phyloP scores from a whole-genome alignment of 2,329 filamentous ascomycete species.

The Trichoderma oligosporum region DNA sequence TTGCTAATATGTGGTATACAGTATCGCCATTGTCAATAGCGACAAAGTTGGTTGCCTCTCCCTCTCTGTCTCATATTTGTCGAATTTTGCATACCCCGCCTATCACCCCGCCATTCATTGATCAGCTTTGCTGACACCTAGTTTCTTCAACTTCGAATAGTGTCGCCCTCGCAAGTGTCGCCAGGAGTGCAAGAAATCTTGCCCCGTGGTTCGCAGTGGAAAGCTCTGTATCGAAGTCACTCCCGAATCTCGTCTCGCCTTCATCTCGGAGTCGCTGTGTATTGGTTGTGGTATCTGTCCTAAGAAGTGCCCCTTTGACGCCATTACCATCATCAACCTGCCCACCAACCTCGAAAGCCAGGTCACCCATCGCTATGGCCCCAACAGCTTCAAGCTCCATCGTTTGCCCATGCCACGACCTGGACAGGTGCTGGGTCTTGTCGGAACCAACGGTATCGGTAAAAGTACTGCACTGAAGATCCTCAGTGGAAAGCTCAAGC shows the following conservation, averaged over 20 bases:
- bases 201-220: constrained; percentile 92
- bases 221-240: constrained; percentile 96
- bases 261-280: constrained; percentile 93
- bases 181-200: constrained; percentile 98
- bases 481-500: constrained; percentile 96
- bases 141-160: constrained; percentile 30
- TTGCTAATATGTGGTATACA: constrained; percentile 39
- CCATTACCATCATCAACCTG: constrained; percentile 99
- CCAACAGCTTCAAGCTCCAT: constrained; percentile 99
- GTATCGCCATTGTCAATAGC: constrained; percentile 97
- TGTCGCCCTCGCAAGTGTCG: constrained; percentile 70
- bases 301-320: constrained; percentile 98
- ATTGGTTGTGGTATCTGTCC: constrained; percentile 99
- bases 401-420: constrained; percentile 92
- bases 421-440: constrained; percentile 90
- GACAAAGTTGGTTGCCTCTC: constrained; percentile 70
- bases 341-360: constrained; percentile 98
- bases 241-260: constrained; percentile 86
- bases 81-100: constrained; percentile 19
- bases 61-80: no score
- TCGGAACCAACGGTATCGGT: constrained; percentile 99
- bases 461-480: constrained; percentile 99
- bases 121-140: constrained; percentile 25
- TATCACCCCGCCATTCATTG: constrained; percentile 30
- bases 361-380: constrained; percentile 96